These are phyloP conservation scores for Batkoa obscura DNA, from an alignment of 371 early-diverging fungal species.

Conservation along the genomic window DNA sequence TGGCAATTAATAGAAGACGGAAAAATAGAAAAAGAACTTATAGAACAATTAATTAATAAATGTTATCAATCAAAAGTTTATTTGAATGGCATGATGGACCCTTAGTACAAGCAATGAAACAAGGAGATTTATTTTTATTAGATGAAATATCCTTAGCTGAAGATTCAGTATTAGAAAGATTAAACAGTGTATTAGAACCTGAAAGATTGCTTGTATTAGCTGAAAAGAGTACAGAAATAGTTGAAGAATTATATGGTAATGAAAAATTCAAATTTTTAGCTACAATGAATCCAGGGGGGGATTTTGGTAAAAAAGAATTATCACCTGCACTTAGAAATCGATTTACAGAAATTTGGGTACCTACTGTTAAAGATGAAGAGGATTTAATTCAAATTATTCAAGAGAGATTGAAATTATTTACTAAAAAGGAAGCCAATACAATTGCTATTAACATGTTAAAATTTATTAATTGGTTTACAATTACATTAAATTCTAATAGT, in stretches of 20 bases:
- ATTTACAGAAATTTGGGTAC: conserved; percentile 98
- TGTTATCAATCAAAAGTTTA: conserved; percentile 19
- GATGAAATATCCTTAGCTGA: conserved; percentile 99
- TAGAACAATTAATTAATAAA: conserved; percentile 8
- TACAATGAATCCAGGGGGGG: conserved; percentile 99
- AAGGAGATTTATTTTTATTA: conserved; percentile 89
- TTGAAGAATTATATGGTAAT: conserved; percentile 50
- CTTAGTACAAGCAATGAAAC: conserved; percentile 78
- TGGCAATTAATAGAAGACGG: background rate
- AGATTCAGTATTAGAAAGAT: conserved; percentile 96
- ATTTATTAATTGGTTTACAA: conserved; percentile 31
- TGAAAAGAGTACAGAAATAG: conserved; percentile 66
- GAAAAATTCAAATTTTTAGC: conserved; percentile 86
- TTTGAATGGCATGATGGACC: conserved; percentile 97
- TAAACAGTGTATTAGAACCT: conserved; percentile 96
- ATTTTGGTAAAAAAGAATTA: conserved; percentile 98
- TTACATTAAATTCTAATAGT: background rate
- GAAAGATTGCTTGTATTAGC: conserved; percentile 76
- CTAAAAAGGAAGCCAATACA: background rate
- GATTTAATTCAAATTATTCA: conserved; percentile 65
- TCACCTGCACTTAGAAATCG: conserved; percentile 98
- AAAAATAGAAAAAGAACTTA: conserved; percentile 7
- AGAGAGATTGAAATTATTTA: conserved; percentile 20
- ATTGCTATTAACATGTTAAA: conserved; percentile 24
- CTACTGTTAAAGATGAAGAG: conserved; percentile 52